Evolutionary conservation across 164 flowering plant species (phyloP).

Genomic region (grape (Vitis vinifera)): ASM3070453v1 NC_081817.1:20021501-20022000

Average conservation of each 20-base stretch:
- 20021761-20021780: conserved; percentile 41
- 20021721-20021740: conserved; percentile 26
- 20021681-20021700: no score
- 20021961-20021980: conserved; percentile 9
- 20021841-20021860: conserved; percentile 71
- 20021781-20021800: conserved; percentile 50
- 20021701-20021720: no score
- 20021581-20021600: no score
- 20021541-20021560: no score
- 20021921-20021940: not conserved
- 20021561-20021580: no score
- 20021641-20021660: no score
- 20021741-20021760: conserved; percentile 41
- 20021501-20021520: no score
- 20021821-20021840: conserved; percentile 53
- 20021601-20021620: no score
- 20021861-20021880: conserved; percentile 72
- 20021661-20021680: no score
- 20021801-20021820: conserved; percentile 72
- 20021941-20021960: not conserved
- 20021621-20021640: no score
- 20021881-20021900: conserved; percentile 53
- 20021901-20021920: not conserved
- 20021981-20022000: conserved; percentile 71
- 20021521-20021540: no score